A percentile compares a stretch with the other conserved stretches of the same genome.
Conservation (phyloP, 805 yeast genomes). For the Metschnikowia gelsemii region DNA sequence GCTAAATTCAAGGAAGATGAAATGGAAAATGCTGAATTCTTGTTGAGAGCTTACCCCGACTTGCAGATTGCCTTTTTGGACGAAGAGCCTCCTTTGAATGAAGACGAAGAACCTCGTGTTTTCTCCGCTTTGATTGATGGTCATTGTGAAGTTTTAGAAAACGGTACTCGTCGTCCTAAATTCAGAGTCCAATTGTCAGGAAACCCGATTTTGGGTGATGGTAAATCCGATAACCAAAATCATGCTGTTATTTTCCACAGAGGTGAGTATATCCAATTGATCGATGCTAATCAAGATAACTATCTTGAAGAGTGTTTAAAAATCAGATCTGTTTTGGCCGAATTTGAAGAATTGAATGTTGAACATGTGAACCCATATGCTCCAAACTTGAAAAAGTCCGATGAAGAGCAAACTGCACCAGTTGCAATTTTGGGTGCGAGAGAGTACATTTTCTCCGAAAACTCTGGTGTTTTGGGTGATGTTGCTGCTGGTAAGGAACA, state of each 20-base stretch:
- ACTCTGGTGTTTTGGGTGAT: conserved; percentile 78
- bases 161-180: conserved; percentile 54
- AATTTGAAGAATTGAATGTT: conserved; percentile 68
- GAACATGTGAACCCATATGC: conserved; percentile 72
- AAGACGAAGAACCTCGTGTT: conserved; percentile 49
- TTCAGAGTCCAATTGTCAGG: conserved; percentile 69
- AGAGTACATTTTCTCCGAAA: conserved; percentile 81
- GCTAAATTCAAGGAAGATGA: conserved; percentile 55
- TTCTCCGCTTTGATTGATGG: conserved; percentile 67
- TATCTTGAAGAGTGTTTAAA: conserved; percentile 80
- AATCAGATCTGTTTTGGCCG: conserved; percentile 70
- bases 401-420: conserved; percentile 47
- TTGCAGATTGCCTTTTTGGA: conserved; percentile 63
- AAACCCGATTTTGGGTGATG: conserved; percentile 81
- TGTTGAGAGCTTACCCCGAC: conserved; percentile 65
- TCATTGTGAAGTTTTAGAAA: conserved; percentile 39
- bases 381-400: conserved; percentile 61
- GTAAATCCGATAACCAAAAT: conserved; percentile 82
- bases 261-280: conserved; percentile 77
- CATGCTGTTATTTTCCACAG: conserved; percentile 71
- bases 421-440: conserved; percentile 84
- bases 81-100: conserved; percentile 52
- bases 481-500: conserved; percentile 89
- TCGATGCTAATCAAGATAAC: conserved; percentile 84
- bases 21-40: conserved; percentile 55